Conservation (phyloP, 1,139 yeast genomes). For the Yamadazyma sp. region DNA sequence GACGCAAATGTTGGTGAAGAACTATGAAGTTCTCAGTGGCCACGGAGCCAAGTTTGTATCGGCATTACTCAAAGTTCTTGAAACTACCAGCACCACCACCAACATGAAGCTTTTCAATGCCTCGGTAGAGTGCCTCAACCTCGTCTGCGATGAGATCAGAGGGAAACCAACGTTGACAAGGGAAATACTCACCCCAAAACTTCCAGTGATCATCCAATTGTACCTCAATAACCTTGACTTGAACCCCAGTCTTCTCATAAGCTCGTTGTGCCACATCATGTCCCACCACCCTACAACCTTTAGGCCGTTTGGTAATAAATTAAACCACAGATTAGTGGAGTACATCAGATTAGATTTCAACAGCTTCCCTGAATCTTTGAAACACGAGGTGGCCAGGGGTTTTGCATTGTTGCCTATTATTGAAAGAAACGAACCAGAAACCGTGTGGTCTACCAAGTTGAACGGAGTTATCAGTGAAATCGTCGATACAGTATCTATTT, state of each 20-base stretch:
- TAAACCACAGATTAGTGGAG: constrained; percentile 45
- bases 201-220: constrained; percentile 60
- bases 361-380: constrained; percentile 37
- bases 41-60: constrained; percentile 62
- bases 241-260: constrained; percentile 43
- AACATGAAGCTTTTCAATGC: constrained; percentile 46
- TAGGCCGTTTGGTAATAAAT: constrained; percentile 71
- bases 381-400: constrained; percentile 44
- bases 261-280: constrained; percentile 51
- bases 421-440: constrained; percentile 52
- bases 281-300: constrained; percentile 73
- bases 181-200: constrained; percentile 78
- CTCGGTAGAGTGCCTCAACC: constrained; percentile 49
- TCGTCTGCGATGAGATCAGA: constrained; percentile 56
- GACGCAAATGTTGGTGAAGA: constrained; percentile 47
- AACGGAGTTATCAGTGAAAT: constrained; percentile 43
- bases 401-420: constrained; percentile 60
- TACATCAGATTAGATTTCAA: constrained; percentile 31
- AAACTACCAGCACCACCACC: constrained; percentile 44
- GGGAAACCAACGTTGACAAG: constrained; percentile 85
- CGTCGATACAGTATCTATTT: constrained; percentile 52
- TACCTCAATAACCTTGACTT: constrained; percentile 46
- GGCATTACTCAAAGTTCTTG: constrained; percentile 55
- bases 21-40: constrained; percentile 53
- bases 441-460: constrained; percentile 48